Conservation (phyloP, 805 yeast genomes). For the Candida loeiensis region DNA sequence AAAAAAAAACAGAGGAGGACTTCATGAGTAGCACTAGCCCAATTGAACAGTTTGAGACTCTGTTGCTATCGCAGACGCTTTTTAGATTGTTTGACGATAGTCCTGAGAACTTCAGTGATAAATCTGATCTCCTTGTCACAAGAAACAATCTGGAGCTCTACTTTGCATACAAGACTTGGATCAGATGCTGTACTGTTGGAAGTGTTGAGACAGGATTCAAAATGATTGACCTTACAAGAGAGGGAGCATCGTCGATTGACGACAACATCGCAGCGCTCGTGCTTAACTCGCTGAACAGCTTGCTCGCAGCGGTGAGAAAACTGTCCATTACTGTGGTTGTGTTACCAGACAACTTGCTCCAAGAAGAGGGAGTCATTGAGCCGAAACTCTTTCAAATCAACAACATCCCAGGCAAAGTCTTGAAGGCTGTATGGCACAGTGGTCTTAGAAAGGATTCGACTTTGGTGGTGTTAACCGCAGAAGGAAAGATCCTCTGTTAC, state of each 20-base stretch:
- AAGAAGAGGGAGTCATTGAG: constrained; percentile 6
- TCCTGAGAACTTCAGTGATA: not conserved
- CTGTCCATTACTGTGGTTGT: constrained; percentile 24
- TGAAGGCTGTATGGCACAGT: constrained; percentile 27
- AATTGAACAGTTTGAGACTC: not conserved
- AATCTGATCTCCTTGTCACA: constrained; percentile 4
- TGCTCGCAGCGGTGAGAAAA: constrained; percentile 41
- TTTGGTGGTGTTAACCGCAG: constrained; percentile 23
- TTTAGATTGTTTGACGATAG: not conserved
- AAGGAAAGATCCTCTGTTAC: constrained; percentile 16
- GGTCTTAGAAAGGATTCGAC: constrained; percentile 18
- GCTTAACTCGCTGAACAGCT: constrained; percentile 39
- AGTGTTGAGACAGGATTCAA: constrained; percentile 19
- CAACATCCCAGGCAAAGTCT: constrained; percentile 14
- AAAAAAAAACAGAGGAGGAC: not conserved
- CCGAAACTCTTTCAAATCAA: constrained; percentile 13
- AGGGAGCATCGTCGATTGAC: constrained; percentile 17
- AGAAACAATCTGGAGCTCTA: constrained; percentile 22
- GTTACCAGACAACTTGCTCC: constrained; percentile 23
- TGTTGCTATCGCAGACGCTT: not conserved
- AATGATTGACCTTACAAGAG: constrained; percentile 13
- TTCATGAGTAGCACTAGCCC: not conserved
- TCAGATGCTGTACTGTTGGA: constrained; percentile 28
- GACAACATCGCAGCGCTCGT: constrained; percentile 27
- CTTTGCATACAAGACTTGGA: constrained; percentile 27